phyloP scores from a whole-genome alignment of 805 yeast species.

The Cyberlindnera subsufficiens region DNA sequence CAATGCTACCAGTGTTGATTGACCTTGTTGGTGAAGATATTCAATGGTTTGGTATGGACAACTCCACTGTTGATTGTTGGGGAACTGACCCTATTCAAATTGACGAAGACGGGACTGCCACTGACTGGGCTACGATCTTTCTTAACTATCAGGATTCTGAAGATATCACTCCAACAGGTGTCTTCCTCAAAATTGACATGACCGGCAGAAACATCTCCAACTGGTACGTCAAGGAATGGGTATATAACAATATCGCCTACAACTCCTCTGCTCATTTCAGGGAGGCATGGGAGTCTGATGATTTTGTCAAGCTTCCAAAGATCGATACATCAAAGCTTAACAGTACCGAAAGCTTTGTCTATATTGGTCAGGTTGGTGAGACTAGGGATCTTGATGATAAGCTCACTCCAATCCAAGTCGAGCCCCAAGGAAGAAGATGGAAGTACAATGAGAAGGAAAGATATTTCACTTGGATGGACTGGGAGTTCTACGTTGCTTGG shows the following conservation, averaged over 20 bases:
- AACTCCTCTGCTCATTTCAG: conserved; percentile 20
- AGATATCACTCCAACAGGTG: conserved; percentile 20
- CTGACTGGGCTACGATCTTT: conserved; percentile 18
- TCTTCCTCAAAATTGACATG: conserved; percentile 16
- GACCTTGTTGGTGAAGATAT: conserved; percentile 17
- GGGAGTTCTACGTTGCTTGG: conserved; percentile 25
- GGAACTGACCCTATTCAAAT: conserved; percentile 19
- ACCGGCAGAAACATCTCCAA: conserved; percentile 20
- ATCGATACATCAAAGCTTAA: conserved; percentile 7
- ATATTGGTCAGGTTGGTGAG: conserved; percentile 13
- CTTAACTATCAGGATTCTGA: conserved; percentile 19
- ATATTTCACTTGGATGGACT: conserved; percentile 27
- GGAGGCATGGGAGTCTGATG: conserved; percentile 18
- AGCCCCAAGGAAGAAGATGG: conserved; percentile 27
- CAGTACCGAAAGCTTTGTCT: conserved; percentile 4
- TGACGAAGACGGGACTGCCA: conserved; percentile 14
- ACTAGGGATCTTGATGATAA: conserved; percentile 21
- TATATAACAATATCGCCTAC: conserved; percentile 18
- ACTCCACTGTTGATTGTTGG: conserved; percentile 20
- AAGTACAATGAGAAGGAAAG: conserved; percentile 19
- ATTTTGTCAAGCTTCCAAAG: conserved; percentile 15
- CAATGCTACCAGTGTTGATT: conserved; percentile 8
- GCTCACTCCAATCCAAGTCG: conserved; percentile 19
- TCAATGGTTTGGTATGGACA: conserved; percentile 16
- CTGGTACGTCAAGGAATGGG: conserved; percentile 16